Conservation (phyloP, 2,329 filamentous ascomycete genomes). For the Trichophaea hybrida region DNA sequence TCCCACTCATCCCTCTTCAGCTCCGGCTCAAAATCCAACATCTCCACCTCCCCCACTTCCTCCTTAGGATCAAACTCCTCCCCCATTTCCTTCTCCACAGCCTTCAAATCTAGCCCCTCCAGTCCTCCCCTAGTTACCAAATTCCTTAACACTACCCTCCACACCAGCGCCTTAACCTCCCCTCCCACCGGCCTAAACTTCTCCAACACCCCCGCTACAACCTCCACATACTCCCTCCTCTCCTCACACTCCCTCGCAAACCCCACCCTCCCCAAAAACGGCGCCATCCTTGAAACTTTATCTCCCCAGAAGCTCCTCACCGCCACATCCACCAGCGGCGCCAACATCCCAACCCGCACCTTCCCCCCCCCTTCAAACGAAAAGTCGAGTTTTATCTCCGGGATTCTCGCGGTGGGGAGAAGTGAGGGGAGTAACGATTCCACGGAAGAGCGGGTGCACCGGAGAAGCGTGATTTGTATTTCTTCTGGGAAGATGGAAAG, state of each 20-base stretch:
- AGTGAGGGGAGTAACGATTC: neutral
- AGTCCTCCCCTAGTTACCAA: neutral
- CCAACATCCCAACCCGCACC: neutral
- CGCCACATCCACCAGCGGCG: neutral
- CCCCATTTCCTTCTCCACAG: neutral
- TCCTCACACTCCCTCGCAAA: neutral
- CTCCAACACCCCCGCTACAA: neutral
- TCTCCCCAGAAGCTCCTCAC: slow-evolving; percentile 1
- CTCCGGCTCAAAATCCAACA: neutral
- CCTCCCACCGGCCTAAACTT: neutral
- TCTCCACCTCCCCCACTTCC: neutral
- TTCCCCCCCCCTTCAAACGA: neutral
- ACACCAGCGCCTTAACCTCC: neutral
- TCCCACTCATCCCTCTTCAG: neutral
- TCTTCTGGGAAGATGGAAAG: too few species aligned
- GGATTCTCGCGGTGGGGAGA: neutral
- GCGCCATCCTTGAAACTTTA: neutral
- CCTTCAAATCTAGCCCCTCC: neutral
- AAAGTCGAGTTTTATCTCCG: neutral
- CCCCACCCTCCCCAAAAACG: neutral
- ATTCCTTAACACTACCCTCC: neutral
- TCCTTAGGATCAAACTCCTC: neutral
- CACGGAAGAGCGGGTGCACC: neutral
- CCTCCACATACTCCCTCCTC: neutral
- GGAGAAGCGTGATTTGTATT: neutral